Percentiles rank a stretch among this genome's conserved stretches.
Evolutionary conservation across 331 rosid species (phyloP).

Genomic region (Quercus lobata): DNA sequence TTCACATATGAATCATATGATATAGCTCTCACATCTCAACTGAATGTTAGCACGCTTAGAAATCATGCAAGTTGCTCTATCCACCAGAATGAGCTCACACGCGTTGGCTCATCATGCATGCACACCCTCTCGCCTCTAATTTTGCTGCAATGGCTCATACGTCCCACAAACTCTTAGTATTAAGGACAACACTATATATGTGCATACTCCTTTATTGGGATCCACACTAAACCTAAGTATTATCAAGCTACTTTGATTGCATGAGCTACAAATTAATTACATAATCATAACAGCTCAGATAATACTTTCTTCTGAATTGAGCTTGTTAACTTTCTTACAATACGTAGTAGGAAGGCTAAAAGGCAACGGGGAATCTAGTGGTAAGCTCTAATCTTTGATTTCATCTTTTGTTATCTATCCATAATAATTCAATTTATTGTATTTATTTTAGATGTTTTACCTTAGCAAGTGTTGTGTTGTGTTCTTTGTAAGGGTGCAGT

Average conservation of each 20-base stretch:
- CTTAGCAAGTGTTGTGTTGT: not conserved
- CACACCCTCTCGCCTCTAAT: not conserved
- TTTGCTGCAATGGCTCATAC: not conserved
- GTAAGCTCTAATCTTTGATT: not conserved
- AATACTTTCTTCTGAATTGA: not conserved
- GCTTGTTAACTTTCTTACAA: not conserved
- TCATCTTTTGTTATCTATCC: not conserved
- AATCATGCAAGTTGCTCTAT: slow-evolving; percentile 26
- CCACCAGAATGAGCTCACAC: slow-evolving; percentile 30
- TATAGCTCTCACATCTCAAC: too few relatives aligned
- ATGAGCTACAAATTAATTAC: not conserved
- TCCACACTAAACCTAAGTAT: not conserved
- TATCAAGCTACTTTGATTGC: not conserved
- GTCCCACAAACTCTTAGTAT: not conserved
- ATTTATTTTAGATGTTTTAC: not conserved
- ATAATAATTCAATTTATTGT: not conserved
- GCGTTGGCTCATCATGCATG: slow-evolving; percentile 17
- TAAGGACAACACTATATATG: too few relatives aligned
- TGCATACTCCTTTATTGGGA: not conserved
- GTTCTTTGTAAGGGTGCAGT: not conserved
- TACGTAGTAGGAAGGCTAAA: not conserved
- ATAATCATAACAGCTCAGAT: not conserved
- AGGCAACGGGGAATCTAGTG: not conserved
- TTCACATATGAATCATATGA: too few relatives aligned
- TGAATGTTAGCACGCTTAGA: too few relatives aligned